Conservation (phyloP, 2,329 filamentous ascomycete species). For the Aspergillus bombycis region DNA sequence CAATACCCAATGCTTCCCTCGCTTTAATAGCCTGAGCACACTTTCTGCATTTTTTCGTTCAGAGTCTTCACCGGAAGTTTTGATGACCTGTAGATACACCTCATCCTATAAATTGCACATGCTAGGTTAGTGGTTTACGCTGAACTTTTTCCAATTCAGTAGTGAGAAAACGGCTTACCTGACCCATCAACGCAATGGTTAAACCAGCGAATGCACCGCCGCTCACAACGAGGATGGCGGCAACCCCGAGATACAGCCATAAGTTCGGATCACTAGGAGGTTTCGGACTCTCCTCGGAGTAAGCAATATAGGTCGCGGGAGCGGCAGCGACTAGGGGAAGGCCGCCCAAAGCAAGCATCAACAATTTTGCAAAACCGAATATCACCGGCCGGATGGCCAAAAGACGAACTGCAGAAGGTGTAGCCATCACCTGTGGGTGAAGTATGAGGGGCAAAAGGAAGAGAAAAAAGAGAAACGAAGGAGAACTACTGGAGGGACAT, state of each 20-base stretch:
- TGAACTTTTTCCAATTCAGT: neutral
- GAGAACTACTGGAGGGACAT: slow-evolving; percentile 16
- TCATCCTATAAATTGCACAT: slow-evolving; percentile 65
- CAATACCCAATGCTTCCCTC: slow-evolving; percentile 96
- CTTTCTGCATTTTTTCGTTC: slow-evolving; percentile 83
- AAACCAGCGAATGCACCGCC: slow-evolving; percentile 94
- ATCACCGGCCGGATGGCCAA: slow-evolving; percentile 42
- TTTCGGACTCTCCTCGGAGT: slow-evolving; percentile 47
- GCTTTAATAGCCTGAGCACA: slow-evolving; percentile 78
- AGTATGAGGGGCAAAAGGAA: slow-evolving; percentile 7
- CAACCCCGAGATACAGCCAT: slow-evolving; percentile 80
- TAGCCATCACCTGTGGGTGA: slow-evolving; percentile 30
- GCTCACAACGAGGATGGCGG: slow-evolving; percentile 77
- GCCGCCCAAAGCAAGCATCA: slow-evolving; percentile 41
- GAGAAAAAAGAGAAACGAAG: slow-evolving; percentile 4
- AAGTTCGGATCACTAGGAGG: slow-evolving; percentile 65
- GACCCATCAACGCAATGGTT: slow-evolving; percentile 70
- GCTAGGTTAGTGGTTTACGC: neutral
- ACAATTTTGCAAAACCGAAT: slow-evolving; percentile 46
- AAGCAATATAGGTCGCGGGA: slow-evolving; percentile 31
- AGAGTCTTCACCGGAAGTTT: slow-evolving; percentile 78
- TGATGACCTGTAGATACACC: slow-evolving; percentile 94
- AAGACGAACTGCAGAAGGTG: slow-evolving; percentile 31
- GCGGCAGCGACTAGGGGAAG: slow-evolving; percentile 44
- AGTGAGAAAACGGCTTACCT: slow-evolving; percentile 41